Base-by-base conservation (phyloP, 176 grass and related monocot genomes). In the Saccharum officinarum region DNA sequence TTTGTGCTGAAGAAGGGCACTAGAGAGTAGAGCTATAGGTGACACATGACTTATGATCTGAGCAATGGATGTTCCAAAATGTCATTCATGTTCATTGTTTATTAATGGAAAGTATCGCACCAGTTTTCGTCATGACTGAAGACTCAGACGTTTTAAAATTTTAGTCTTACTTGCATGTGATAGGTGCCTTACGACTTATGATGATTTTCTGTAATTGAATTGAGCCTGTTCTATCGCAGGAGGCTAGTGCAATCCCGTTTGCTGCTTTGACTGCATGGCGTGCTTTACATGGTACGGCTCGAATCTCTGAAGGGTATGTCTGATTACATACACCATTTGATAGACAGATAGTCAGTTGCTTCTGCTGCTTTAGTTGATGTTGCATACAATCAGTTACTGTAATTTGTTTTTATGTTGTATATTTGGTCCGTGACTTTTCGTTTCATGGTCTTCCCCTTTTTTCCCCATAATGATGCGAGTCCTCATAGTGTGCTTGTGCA, bases 221-320 rank as follows among this genome's bases (percentile, higher is more conserved):
- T 82, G 0, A 17, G 16, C 66, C 76, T 72, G 83, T 75, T 64
- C 59, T 87, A 22, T 88, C 62, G 12, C 86, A 95, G 93, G 91
- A 95, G 55, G 93, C 96, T 60, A 98, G 96, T 76, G 93, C 93
- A 71, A 98, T 98, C 68, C 96, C 96, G 1, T 98, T 95, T 86
- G 91, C 96, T 89, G 96, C 96, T 33, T 84, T 98, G 91, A 98
- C 96, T 82, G 96, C 93, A 49, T 98, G 96, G 96, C 93, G 93
- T 86, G 96, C 96, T 85, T 83, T 98, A 80, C 86, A 98, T 79
- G 75, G 91, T 88, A 95, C 91, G 20, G 89, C 93, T 91, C 82
- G 70, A 87, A 94, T 98, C 80, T 92, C 88, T 83, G 77, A 98
- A 86, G 78, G 93, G 97, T 98, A 93, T 80, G 96, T 87, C 26